phyloP scores from a whole-genome alignment of 805 yeast genomes.

The Saccharomycopsis lassenensis region DNA sequence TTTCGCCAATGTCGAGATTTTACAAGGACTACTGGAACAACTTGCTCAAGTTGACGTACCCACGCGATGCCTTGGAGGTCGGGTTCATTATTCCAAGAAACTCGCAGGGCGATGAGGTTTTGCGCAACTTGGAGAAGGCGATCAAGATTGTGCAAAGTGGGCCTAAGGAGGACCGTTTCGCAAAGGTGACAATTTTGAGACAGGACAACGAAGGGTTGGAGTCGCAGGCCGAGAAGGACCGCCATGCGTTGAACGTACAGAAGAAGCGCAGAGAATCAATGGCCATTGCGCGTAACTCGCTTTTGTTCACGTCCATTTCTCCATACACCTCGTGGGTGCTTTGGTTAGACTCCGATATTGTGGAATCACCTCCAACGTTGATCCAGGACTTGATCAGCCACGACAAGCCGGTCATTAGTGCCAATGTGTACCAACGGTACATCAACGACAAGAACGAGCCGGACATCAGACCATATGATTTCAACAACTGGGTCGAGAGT shows the following conservation, averaged over 20 bases:
- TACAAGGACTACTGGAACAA: conserved; percentile 84
- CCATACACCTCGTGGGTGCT: conserved; percentile 91
- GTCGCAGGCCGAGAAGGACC: conserved; percentile 70
- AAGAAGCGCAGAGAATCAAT: conserved; percentile 80
- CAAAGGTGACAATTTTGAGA: conserved; percentile 77
- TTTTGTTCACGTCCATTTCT: conserved; percentile 77
- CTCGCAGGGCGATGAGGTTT: conserved; percentile 69
- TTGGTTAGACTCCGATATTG: conserved; percentile 93
- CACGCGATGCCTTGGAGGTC: conserved; percentile 72
- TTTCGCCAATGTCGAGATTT: conserved; percentile 86
- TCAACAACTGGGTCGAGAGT: conserved; percentile 88
- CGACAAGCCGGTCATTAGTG: conserved; percentile 79
- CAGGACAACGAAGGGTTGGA: conserved; percentile 77
- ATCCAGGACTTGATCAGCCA: conserved; percentile 82
- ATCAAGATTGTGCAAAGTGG: conserved; percentile 62
- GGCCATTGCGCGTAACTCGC: conserved; percentile 91
- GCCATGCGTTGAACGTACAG: conserved; percentile 82
- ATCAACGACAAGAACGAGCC: conserved; percentile 43
- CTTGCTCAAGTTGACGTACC: conserved; percentile 62
- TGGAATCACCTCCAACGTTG: conserved; percentile 75
- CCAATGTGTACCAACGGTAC: conserved; percentile 82
- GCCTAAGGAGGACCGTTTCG: conserved; percentile 54
- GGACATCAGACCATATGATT: conserved; percentile 81
- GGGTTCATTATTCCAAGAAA: conserved; percentile 89
- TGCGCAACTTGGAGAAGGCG: conserved; percentile 61